These are phyloP conservation scores for Guillardia theta DNA, from an alignment of 78 protist species.

Conservation along the genomic window DNA sequence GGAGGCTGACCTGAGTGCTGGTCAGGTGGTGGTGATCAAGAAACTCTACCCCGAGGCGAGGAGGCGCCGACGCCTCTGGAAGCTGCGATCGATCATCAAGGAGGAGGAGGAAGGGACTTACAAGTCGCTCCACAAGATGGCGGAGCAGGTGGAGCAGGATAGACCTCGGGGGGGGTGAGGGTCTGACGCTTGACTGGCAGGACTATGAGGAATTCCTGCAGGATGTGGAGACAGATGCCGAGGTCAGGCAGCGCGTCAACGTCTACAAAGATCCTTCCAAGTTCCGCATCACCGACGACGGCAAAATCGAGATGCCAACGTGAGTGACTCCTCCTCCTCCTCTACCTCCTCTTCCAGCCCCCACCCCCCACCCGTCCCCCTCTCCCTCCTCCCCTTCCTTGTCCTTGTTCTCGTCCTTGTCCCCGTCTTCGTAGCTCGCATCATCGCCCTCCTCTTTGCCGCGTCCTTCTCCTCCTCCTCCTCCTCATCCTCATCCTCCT, in stretches of 20 bases:
- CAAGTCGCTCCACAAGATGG: constrained; percentile 20
- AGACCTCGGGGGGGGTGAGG: constrained; percentile 48
- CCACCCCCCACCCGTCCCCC: neutral
- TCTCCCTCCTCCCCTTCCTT: neutral
- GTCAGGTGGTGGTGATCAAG: constrained; percentile 82
- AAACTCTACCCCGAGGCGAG: constrained; percentile 73
- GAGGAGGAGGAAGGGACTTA: constrained; percentile 22
- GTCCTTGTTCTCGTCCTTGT: no score
- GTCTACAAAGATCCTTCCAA: constrained; percentile 39
- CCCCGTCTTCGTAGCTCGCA: no score
- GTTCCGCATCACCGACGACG: neutral
- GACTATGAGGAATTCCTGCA: constrained; percentile 56
- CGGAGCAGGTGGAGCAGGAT: constrained; percentile 29
- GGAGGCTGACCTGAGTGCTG: constrained; percentile 42
- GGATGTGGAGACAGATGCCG: constrained; percentile 85
- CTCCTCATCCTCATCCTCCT: no score
- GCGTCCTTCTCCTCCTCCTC: no score
- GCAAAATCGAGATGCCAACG: neutral
- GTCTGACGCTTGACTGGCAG: neutral
- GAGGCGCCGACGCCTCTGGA: constrained; percentile 39
- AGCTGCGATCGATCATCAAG: neutral
- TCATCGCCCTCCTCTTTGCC: no score
- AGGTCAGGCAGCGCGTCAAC: constrained; percentile 60
- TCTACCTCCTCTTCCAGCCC: neutral
- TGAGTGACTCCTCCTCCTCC: neutral